A percentile compares a stretch with the other conserved stretches of the same genome.
Evolutionary conservation across 306 rosid species (phyloP).

Genomic region (Inga oerstediana): DNA sequence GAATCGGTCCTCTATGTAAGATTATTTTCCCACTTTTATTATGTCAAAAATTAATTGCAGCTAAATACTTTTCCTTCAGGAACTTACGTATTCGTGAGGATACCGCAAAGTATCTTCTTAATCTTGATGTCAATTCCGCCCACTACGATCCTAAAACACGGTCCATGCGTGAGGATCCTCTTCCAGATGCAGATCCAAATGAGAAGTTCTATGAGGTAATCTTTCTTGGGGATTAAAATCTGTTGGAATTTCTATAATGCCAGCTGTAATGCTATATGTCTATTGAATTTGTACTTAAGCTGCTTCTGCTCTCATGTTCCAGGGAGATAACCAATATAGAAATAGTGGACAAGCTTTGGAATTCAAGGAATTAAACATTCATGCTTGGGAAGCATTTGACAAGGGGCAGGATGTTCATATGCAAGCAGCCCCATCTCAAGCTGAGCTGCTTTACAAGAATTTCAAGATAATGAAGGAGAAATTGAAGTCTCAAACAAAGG

Average conservation of each 20-base stretch:
- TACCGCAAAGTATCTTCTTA: constrained; percentile 58
- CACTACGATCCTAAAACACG: constrained; percentile 62
- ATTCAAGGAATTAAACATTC: constrained; percentile 59
- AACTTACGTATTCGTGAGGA: constrained; percentile 63
- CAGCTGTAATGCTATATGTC: neutral
- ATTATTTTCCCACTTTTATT: neutral
- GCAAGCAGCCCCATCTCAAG: constrained; percentile 81
- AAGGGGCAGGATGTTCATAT: constrained; percentile 69
- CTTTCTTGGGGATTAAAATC: neutral
- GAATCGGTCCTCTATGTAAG: neutral
- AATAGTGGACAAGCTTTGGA: constrained; percentile 61
- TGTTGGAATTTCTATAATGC: neutral
- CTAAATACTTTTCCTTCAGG: constrained; percentile 25
- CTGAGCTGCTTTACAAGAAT: constrained; percentile 64
- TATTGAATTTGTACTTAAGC: neutral
- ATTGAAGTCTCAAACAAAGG: constrained; percentile 59
- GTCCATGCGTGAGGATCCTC: constrained; percentile 72
- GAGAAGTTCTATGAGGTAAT: constrained; percentile 62
- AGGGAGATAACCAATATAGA: constrained; percentile 66
- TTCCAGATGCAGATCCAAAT: constrained; percentile 70
- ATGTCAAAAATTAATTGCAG: neutral
- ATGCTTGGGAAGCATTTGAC: constrained; percentile 71
- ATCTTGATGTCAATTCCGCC: constrained; percentile 59
- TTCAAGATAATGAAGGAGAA: constrained; percentile 59
- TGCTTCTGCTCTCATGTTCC: neutral